phyloP scores from a whole-genome alignment of 164 flowering plant genomes.

The Liquidambar formosana region DNA sequence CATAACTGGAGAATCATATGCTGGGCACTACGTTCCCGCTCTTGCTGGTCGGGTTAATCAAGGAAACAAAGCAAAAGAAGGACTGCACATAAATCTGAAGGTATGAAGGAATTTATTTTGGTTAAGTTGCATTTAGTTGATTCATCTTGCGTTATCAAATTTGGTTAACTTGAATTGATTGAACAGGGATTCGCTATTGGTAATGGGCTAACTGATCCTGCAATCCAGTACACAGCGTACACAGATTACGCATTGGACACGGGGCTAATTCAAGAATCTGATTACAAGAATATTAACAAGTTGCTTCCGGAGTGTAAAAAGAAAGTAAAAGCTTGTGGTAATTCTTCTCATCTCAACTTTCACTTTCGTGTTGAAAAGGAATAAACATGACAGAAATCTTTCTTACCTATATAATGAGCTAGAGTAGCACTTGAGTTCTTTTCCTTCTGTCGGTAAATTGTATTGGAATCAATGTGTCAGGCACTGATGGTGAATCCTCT shows the following conservation, averaged over 20 bases:
- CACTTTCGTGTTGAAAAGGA: background rate
- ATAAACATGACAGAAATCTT: too few species aligned
- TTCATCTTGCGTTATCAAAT: background rate
- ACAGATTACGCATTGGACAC: conserved; percentile 40
- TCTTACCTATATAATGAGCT: too few species aligned
- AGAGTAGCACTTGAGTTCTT: too few species aligned
- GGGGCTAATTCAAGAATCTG: conserved; percentile 26
- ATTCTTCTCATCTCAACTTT: background rate
- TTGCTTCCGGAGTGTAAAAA: conserved; percentile 27
- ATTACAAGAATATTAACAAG: conserved; percentile 32
- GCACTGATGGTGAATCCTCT: conserved; percentile 23
- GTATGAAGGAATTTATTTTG: conserved; percentile 10
- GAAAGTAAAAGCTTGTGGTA: conserved; percentile 40
- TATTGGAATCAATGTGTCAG: conserved; percentile 9
- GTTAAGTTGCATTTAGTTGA: background rate
- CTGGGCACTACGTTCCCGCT: conserved; percentile 31
- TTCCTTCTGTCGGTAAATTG: background rate
- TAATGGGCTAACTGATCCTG: conserved; percentile 42
- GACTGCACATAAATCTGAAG: conserved; percentile 37
- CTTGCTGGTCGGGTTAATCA: conserved; percentile 26
- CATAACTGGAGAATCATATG: conserved; percentile 38
- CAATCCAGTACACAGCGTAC: conserved; percentile 35
- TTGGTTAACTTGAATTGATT: background rate
- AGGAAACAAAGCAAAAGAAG: conserved; percentile 40
- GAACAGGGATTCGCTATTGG: conserved; percentile 50